phyloP scores from a whole-genome alignment of 1,139 yeast genomes.

The Kodamaea alishanica region DNA sequence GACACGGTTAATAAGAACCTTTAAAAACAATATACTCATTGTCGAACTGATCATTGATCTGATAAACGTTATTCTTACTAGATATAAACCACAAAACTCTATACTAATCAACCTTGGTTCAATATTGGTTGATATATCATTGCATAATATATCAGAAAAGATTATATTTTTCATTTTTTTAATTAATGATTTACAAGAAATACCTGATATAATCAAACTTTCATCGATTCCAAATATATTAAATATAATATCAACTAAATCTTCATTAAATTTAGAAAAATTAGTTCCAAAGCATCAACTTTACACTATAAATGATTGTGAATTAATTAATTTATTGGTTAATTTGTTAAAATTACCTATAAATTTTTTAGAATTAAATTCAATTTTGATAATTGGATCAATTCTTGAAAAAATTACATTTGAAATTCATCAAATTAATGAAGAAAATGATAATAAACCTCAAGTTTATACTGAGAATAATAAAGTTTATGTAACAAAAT shows the following conservation, averaged over 20 bases:
- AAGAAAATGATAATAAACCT: constrained; percentile 6
- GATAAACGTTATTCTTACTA: too few relatives aligned
- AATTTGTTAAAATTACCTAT: constrained; percentile 22
- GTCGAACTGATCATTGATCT: too few relatives aligned
- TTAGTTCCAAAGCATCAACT: too few relatives aligned
- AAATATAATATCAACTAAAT: constrained; percentile 3
- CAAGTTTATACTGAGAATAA: constrained; percentile 2
- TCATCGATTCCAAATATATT: neutral
- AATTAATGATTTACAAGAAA: constrained; percentile 13
- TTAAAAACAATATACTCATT: too few relatives aligned
- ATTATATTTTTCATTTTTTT: constrained; percentile 16
- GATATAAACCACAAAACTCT: too few relatives aligned
- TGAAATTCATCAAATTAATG: constrained; percentile 11
- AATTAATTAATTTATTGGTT: constrained; percentile 14
- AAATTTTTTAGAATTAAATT: neutral
- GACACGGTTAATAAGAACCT: too few relatives aligned
- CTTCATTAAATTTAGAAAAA: too few relatives aligned
- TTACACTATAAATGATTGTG: too few relatives aligned
- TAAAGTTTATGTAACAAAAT: constrained; percentile 7
- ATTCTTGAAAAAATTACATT: constrained; percentile 23
- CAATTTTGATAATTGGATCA: constrained; percentile 20
- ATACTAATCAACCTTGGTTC: too few relatives aligned
- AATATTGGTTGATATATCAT: too few relatives aligned
- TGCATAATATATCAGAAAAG: too few relatives aligned
- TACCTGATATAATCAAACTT: constrained; percentile 3